Base-by-base conservation (phyloP, 768 basidiomycete species). In the Tulasnella sp. region DNA sequence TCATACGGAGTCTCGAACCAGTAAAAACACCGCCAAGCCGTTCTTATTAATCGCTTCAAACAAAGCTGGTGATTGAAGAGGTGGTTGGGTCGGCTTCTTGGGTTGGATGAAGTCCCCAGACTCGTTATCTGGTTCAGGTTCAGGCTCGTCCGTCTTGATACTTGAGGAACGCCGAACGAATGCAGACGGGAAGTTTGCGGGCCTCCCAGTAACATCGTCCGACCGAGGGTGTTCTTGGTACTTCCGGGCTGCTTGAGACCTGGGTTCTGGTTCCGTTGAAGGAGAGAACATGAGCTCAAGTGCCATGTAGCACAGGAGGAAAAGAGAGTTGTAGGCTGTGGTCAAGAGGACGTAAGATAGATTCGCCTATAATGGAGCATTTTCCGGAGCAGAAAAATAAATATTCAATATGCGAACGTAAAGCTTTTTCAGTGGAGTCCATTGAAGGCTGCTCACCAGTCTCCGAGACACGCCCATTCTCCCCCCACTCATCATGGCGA, bases 291-390 rank as follows among this genome's bases (percentile, higher is more conserved):
- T 81, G 76, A 92, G 87, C 81, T 98, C 94, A 61, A 98, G 84
- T 32, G 91, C 79, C 57, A 96, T 86, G 85, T 98, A 97, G 16
- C 89, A 90, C 6, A 95, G 87, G 20, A 98, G 85, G 85, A 95
- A 95, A 3, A 91, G 88, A 0, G 91, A 91, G 83, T 98, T 99
- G 89, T 90, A 97, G 13, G 94, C 95, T 0, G 90, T 88, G 10
- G 93, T 88, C 95, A 96, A 98, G 23, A 95, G 84, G 46, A 96
- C 90, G 84, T 99, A 99, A 5, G 93, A 88, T 40, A 95, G 81
- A 82, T 99, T 98, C 69, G 91, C 93, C 96, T 96, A 79, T 7
- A 81, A 23, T 61, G 26, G 44, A 44, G 44, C 72, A 73, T 13
- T 15, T 3, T 1, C 44, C 5, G 29, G 13, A 2, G 72, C n/a